Evolutionary conservation across 148 eudicot genomes (phyloP).

Genomic region (Beta vulgaris): DNA sequence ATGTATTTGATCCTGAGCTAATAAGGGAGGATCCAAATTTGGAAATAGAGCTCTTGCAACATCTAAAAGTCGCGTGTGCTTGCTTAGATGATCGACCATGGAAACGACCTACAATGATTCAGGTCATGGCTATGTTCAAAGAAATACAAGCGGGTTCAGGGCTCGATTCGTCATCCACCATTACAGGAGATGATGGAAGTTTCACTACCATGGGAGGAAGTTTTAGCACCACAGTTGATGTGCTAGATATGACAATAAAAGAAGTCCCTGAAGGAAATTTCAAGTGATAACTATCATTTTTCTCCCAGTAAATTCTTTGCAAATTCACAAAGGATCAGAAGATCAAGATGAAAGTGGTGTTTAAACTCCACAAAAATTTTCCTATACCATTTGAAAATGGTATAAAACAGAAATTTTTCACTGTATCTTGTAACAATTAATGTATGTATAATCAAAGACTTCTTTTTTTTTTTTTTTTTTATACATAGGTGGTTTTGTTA

Average conservation of each 20-base stretch:
- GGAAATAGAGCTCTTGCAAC: conserved; percentile 67
- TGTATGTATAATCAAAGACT: conserved; percentile 39
- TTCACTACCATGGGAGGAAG: conserved; percentile 45
- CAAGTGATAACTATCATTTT: background rate
- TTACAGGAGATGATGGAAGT: conserved; percentile 42
- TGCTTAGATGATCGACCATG: conserved; percentile 83
- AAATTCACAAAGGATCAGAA: background rate
- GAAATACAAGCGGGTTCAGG: conserved; percentile 90
- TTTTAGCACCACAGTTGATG: conserved; percentile 40
- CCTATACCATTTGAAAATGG: conserved; percentile 22
- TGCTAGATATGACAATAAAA: conserved; percentile 51
- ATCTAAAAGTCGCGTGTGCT: conserved; percentile 70
- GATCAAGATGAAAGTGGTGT: background rate
- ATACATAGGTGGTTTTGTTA: conserved; percentile 27
- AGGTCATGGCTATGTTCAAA: conserved; percentile 95
- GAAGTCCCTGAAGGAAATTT: conserved; percentile 42
- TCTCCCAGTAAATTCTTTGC: background rate
- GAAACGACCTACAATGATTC: conserved; percentile 84
- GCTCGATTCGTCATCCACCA: conserved; percentile 55
- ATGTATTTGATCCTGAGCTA: conserved; percentile 66
- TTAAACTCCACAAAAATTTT: conserved; percentile 26
- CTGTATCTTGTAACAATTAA: conserved; percentile 30
- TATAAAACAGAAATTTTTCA: conserved; percentile 18
- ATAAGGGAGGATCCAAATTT: conserved; percentile 64
- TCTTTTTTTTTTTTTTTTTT: conserved; percentile 6